Percentiles rank a stretch among this genome's conserved stretches.
These are phyloP conservation scores for Ustilago xerochloae DNA, from an alignment of 1,284 basidiomycete species.

Conservation along the genomic window DNA sequence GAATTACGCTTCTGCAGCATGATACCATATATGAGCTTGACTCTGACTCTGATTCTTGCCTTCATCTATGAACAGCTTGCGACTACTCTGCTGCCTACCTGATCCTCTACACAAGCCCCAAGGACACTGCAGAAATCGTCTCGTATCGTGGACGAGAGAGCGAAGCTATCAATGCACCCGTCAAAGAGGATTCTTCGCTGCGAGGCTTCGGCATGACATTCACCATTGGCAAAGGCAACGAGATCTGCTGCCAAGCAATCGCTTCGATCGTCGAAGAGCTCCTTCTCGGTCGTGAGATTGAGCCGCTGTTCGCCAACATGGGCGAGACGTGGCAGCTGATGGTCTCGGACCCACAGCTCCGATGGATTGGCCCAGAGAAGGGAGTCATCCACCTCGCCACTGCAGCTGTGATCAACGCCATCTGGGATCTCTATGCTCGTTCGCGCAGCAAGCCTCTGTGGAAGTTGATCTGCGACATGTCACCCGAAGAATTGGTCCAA, in stretches of 20 bases:
- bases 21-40: background rate
- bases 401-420: constrained; percentile 79
- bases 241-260: constrained; percentile 72
- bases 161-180: constrained; percentile 47
- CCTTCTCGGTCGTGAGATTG: constrained; percentile 84
- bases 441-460: constrained; percentile 81
- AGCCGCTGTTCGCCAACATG: constrained; percentile 87
- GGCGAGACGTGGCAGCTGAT: constrained; percentile 52
- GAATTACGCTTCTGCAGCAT: background rate
- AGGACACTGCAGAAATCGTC: constrained; percentile 33
- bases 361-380: constrained; percentile 78
- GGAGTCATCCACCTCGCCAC: constrained; percentile 85
- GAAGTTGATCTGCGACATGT: constrained; percentile 85
- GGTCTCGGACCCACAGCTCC: constrained; percentile 54
- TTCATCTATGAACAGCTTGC: constrained; percentile 66
- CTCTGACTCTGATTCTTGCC: background rate
- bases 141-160: constrained; percentile 44
- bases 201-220: constrained; percentile 72
- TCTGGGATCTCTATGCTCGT: constrained; percentile 79
- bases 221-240: constrained; percentile 72
- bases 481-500: constrained; percentile 83
- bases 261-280: constrained; percentile 73
- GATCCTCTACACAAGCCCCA: constrained; percentile 76
- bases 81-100: constrained; percentile 95
- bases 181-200: constrained; percentile 67